Percentiles rank a stretch among this genome's conserved stretches.
These are phyloP conservation scores for Thalassiosira exigua DNA, from an alignment of 352 stramenopile species.

Conservation along the genomic window DNA sequence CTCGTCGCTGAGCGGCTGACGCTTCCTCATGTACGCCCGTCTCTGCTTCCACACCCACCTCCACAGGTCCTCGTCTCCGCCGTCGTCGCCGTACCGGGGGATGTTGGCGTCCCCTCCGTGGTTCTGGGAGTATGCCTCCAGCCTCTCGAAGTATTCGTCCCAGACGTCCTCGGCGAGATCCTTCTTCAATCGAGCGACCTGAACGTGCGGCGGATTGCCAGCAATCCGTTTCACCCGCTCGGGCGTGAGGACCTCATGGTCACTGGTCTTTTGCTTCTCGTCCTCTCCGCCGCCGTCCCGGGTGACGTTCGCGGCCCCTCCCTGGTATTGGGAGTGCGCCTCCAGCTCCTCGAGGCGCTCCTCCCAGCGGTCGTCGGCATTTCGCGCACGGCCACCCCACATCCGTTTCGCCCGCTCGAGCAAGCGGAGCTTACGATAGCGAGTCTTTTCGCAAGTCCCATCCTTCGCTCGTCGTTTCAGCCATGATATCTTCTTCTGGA, in stretches of 20 bases:
- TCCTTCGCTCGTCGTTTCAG: too few relatives aligned
- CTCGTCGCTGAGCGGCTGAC: neutral
- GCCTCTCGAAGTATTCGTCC: neutral
- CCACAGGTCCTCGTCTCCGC: neutral
- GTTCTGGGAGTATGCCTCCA: neutral
- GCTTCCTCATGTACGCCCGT: neutral
- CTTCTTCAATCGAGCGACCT: too few relatives aligned
- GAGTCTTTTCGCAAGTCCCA: too few relatives aligned
- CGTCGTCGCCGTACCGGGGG: neutral
- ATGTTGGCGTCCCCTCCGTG: neutral
- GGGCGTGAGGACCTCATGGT: neutral
- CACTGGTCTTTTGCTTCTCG: neutral
- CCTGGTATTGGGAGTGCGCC: neutral
- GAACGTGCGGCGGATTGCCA: too few relatives aligned
- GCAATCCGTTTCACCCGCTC: too few relatives aligned
- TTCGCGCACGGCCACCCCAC: too few relatives aligned
- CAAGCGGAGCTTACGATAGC: too few relatives aligned
- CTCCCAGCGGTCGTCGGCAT: neutral
- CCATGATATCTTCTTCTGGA: too few relatives aligned
- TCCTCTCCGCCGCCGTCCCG: too few relatives aligned
- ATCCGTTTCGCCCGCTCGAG: too few relatives aligned
- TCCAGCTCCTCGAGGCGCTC: neutral
- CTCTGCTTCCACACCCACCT: neutral
- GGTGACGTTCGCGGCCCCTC: neutral
- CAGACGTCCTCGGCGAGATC: neutral